Evolutionary conservation across 441 rosid genomes (phyloP).

Genomic region (Mallotus repandus): DNA sequence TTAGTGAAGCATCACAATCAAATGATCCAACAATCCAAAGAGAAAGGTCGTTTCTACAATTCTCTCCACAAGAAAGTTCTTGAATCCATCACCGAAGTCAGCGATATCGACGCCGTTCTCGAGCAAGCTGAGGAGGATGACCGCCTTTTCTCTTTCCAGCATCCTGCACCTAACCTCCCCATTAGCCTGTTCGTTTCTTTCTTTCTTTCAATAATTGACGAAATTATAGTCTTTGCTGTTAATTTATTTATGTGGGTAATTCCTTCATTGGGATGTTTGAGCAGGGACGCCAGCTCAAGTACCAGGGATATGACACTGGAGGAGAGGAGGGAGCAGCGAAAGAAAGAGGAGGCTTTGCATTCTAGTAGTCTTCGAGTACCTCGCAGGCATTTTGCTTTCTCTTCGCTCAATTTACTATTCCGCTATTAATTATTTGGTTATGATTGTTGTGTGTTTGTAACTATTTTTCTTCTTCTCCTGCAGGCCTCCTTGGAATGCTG

Average conservation of each 20-base stretch:
- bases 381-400: slow-evolving; percentile 48
- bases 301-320: slow-evolving; percentile 43
- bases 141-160: slow-evolving; percentile 38
- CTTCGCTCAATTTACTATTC: background rate
- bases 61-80: slow-evolving; percentile 67
- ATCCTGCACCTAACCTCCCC: slow-evolving; percentile 42
- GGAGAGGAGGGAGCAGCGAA: slow-evolving; percentile 59
- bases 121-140: slow-evolving; percentile 71
- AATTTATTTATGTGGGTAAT: background rate
- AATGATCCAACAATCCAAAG: slow-evolving; percentile 73
- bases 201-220: too few species aligned
- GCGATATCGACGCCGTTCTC: slow-evolving; percentile 79
- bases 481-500: slow-evolving; percentile 81
- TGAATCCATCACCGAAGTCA: slow-evolving; percentile 75
- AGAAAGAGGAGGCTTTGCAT: slow-evolving; percentile 66
- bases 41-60: slow-evolving; percentile 60
- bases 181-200: slow-evolving; percentile 51
- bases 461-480: slow-evolving; percentile 13
- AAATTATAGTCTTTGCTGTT: background rate
- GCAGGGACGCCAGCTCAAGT: slow-evolving; percentile 61
- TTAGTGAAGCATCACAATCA: slow-evolving; percentile 90
- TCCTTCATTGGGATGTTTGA: background rate
- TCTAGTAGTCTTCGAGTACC: slow-evolving; percentile 70
- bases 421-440: background rate
- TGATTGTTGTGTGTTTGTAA: background rate